Percentiles rank a stretch among this genome's conserved stretches.
These are phyloP conservation scores for Salvia splendens DNA, from an alignment of 257 asterid genomes.

Conservation along the genomic window DNA sequence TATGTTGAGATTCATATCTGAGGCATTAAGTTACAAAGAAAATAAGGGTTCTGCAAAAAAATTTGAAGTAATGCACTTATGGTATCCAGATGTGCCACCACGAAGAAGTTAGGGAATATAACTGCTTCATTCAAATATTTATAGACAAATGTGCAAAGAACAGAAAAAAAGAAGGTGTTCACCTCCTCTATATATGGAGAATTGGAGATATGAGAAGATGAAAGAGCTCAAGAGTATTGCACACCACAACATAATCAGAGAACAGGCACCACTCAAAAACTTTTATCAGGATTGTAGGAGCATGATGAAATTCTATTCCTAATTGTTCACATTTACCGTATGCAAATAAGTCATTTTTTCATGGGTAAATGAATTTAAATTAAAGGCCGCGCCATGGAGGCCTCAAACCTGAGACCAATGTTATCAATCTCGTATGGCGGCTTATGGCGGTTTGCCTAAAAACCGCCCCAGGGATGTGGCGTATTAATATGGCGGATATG, in stretches of 20 bases:
- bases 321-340: neutral
- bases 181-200: neutral
- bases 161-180: slow-evolving; percentile 1
- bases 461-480: too few relatives aligned
- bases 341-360: neutral
- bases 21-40: too few relatives aligned
- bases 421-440: too few relatives aligned
- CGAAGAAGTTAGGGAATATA: slow-evolving; percentile 5
- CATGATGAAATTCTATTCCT: neutral
- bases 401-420: too few relatives aligned
- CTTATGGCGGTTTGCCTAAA: too few relatives aligned
- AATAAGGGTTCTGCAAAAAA: neutral
- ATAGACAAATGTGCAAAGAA: neutral
- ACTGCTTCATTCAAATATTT: slow-evolving; percentile 7
- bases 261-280: neutral
- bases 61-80: neutral
- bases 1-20: slow-evolving; percentile 13
- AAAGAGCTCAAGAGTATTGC: neutral
- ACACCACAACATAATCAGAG: slow-evolving; percentile 8
- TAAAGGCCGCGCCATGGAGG: too few relatives aligned
- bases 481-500: too few relatives aligned
- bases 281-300: slow-evolving; percentile 5
- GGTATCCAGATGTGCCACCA: slow-evolving; percentile 5
- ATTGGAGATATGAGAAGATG: neutral
- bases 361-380: too few relatives aligned